Evolutionary conservation across 2,329 filamentous ascomycete species (phyloP).

Genomic region (Achaetomium macrosporum): DNA sequence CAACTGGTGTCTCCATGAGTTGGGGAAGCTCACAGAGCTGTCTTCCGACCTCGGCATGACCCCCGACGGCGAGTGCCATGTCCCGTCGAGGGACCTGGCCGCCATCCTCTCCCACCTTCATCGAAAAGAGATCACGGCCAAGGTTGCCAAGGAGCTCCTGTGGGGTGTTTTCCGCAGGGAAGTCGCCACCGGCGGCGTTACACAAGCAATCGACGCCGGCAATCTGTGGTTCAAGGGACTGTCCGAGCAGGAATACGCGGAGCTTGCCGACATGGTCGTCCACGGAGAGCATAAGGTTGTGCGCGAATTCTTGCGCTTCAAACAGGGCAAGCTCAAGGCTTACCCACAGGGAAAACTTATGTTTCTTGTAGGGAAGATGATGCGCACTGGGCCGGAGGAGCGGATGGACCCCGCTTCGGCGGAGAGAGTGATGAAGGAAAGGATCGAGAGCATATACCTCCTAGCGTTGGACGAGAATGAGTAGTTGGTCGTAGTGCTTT

Average conservation of each 20-base stretch:
- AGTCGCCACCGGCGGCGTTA: constrained; percentile 34
- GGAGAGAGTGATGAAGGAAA: constrained; percentile 39
- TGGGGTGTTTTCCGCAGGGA: constrained; percentile 46
- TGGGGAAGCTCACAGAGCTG: constrained; percentile 60
- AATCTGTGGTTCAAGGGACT: constrained; percentile 53
- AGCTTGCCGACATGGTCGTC: constrained; percentile 40
- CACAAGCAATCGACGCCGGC: constrained; percentile 40
- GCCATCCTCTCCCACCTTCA: constrained; percentile 47
- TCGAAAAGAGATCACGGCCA: constrained; percentile 46
- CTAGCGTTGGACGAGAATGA: background rate
- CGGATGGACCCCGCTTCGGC: constrained; percentile 49
- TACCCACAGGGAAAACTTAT: constrained; percentile 55
- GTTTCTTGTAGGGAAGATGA: constrained; percentile 56
- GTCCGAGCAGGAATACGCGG: constrained; percentile 40
- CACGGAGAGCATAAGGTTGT: constrained; percentile 43
- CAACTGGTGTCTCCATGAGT: constrained; percentile 70
- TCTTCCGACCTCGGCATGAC: constrained; percentile 32
- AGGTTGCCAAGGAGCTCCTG: constrained; percentile 53
- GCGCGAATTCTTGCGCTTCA: constrained; percentile 38
- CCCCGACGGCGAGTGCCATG: constrained; percentile 42
- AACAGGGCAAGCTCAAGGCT: constrained; percentile 28
- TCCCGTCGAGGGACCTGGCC: constrained; percentile 43
- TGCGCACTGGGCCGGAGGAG: constrained; percentile 48
- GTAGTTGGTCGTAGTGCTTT: background rate
- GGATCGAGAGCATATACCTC: constrained; percentile 21